phyloP scores from a whole-genome alignment of 2,329 filamentous ascomycete species.

The Pseudogymnoascus sp. region DNA sequence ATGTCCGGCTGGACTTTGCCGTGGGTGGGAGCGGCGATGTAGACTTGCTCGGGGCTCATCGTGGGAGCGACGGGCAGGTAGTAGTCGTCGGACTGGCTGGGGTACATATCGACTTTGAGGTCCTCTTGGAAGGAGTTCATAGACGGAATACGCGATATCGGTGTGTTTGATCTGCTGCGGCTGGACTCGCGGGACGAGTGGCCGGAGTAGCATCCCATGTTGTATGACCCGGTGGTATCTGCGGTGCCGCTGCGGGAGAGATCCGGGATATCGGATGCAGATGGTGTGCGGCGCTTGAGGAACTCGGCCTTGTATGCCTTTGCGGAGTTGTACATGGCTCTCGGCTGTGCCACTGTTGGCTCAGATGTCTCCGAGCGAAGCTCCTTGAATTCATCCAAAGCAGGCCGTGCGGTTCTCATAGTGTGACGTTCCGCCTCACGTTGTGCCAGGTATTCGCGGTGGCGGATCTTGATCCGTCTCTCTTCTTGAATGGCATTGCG shows the following conservation, averaged over 20 bases:
- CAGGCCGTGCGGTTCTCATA: constrained; percentile 19
- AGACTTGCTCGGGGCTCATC: constrained; percentile 9
- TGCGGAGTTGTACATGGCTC: constrained; percentile 15
- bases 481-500: constrained; percentile 44
- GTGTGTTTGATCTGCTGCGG: constrained; percentile 7
- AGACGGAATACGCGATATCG: neutral
- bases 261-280: constrained; percentile 27
- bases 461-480: constrained; percentile 18
- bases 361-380: constrained; percentile 6
- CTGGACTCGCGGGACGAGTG: constrained; percentile 23
- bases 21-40: constrained; percentile 7
- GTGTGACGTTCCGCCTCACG: constrained; percentile 16
- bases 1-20: constrained; percentile 7
- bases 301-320: constrained; percentile 16
- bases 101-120: constrained; percentile 3
- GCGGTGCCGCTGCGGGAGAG: constrained; percentile 26
- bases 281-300: constrained; percentile 20
- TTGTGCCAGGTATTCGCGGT: constrained; percentile 20
- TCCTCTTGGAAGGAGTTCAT: constrained; percentile 1
- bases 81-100: neutral
- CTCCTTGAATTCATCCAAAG: neutral
- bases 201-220: constrained; percentile 25
- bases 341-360: constrained; percentile 19
- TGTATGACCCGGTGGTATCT: constrained; percentile 19
- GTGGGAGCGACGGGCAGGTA: constrained; percentile 1